Percentiles rank a stretch among this genome's conserved stretches.
Conservation (phyloP, 371 early-diverging fungal genomes). For the Syncephalis fuscata region DNA sequence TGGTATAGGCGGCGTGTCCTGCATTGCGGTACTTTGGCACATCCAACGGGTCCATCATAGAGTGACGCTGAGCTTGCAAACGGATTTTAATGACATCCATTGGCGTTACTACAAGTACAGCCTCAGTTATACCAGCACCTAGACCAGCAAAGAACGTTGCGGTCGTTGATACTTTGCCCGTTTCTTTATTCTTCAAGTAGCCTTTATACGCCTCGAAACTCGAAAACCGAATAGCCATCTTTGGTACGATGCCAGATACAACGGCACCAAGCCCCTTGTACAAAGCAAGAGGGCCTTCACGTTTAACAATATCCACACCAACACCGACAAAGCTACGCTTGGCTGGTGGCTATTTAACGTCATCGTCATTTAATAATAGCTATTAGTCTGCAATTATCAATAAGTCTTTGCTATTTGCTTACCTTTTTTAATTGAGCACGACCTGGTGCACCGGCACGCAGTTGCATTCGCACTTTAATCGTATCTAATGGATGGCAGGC, state of each 20-base stretch:
- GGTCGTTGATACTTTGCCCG: slow-evolving; percentile 47
- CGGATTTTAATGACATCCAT: slow-evolving; percentile 97
- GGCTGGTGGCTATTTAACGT: slow-evolving; percentile 1
- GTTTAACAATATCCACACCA: slow-evolving; percentile 66
- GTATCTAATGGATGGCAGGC: slow-evolving; percentile 96
- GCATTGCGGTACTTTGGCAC: slow-evolving; percentile 94
- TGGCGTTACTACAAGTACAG: slow-evolving; percentile 91
- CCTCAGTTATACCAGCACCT: slow-evolving; percentile 92
- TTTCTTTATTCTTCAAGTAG: slow-evolving; percentile 45
- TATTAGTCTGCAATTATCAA: not conserved
- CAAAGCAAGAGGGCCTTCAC: slow-evolving; percentile 77
- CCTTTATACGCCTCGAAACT: slow-evolving; percentile 90
- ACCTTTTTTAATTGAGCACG: slow-evolving; percentile 13
- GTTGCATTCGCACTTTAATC: slow-evolving; percentile 91
- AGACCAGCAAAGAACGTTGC: slow-evolving; percentile 85
- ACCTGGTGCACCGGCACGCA: slow-evolving; percentile 28
- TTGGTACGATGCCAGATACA: slow-evolving; percentile 94
- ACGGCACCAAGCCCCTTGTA: slow-evolving; percentile 98
- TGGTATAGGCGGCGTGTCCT: slow-evolving; percentile 80
- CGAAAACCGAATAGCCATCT: slow-evolving; percentile 96
- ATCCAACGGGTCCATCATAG: slow-evolving; percentile 91
- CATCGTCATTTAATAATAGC: no score
- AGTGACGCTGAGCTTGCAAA: slow-evolving; percentile 90
- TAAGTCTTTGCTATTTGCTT: slow-evolving; percentile 1
- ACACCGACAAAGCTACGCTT: slow-evolving; percentile 58